These are phyloP conservation scores for Saccharomycopsis malanga DNA, from an alignment of 805 yeast species.

Conservation along the genomic window DNA sequence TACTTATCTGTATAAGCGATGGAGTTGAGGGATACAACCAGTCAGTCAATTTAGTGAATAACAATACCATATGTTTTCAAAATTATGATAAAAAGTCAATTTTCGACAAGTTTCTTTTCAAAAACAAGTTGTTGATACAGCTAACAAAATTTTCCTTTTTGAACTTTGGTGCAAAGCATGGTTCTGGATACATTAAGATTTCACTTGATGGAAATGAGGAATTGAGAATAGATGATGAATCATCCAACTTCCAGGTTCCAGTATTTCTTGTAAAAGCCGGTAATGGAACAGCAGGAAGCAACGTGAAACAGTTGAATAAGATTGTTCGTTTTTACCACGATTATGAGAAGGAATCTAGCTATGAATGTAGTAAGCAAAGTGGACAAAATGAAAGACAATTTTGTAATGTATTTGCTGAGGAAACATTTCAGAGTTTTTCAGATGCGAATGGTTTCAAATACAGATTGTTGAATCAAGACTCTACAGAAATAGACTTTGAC, in stretches of 20 bases:
- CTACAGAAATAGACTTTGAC: constrained; percentile 6
- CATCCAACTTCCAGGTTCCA: constrained; percentile 11
- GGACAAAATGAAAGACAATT: not conserved
- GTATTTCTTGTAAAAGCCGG: constrained; percentile 6
- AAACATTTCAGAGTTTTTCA: constrained; percentile 5
- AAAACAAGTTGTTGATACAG: constrained; percentile 4
- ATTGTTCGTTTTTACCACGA: constrained; percentile 9
- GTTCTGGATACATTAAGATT: constrained; percentile 1
- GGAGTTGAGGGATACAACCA: constrained; percentile 10
- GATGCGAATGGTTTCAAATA: constrained; percentile 1
- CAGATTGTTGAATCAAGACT: constrained; percentile 1
- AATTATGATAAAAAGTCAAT: constrained; percentile 8
- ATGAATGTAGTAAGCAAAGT: constrained; percentile 2
- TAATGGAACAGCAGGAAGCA: not conserved
- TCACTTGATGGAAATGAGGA: not conserved
- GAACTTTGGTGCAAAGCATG: not conserved
- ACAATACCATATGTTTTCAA: constrained; percentile 14
- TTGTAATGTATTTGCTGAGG: constrained; percentile 10
- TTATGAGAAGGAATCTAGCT: not conserved
- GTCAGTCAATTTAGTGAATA: constrained; percentile 2
- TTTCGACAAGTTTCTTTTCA: constrained; percentile 8
- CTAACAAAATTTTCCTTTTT: constrained; percentile 7
- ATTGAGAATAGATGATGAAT: not conserved
- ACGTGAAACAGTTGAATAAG: not conserved
- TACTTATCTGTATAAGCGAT: not conserved